These are phyloP conservation scores for Daldinia sp. DNA, from an alignment of 2,329 filamentous ascomycete species.

Conservation along the genomic window DNA sequence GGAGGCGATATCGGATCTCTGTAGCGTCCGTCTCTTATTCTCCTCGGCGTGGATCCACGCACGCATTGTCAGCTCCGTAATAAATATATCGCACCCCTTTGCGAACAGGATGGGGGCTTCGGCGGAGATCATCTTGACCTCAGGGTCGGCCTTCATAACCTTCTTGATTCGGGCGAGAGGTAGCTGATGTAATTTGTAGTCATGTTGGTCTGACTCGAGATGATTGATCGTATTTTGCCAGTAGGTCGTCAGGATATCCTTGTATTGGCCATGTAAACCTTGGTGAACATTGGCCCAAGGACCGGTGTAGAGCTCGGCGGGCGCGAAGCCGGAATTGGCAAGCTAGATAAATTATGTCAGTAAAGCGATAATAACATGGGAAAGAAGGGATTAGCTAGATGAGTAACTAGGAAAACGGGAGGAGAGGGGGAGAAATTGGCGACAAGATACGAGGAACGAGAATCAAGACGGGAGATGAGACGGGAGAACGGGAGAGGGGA, in stretches of 20 bases:
- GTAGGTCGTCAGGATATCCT: conserved; percentile 97
- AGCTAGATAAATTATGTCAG: conserved; percentile 64
- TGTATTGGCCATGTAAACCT: conserved; percentile 89
- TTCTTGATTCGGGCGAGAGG: conserved; percentile 99
- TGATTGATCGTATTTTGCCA: conserved; percentile 99
- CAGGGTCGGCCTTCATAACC: conserved; percentile 99
- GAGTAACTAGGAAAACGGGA: conserved; percentile 25
- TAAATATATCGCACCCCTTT: conserved; percentile 99
- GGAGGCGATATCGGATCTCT: conserved; percentile 95
- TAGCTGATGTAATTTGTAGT: conserved; percentile 98
- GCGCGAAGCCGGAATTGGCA: conserved; percentile 85
- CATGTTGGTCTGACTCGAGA: conserved; percentile 92
- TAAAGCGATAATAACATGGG: conserved; percentile 1
- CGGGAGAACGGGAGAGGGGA: conserved; percentile 24
- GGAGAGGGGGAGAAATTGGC: not conserved
- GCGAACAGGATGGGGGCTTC: conserved; percentile 98
- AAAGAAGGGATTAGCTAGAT: not conserved
- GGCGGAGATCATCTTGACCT: conserved; percentile 99
- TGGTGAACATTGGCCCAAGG: conserved; percentile 98
- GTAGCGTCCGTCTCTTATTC: conserved; percentile 94
- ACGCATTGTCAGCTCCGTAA: conserved; percentile 98
- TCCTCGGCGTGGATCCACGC: conserved; percentile 99
- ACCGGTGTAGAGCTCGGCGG: conserved; percentile 92
- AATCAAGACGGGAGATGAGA: conserved; percentile 31
- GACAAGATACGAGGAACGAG: not conserved